Percentiles rank a stretch among this genome's conserved stretches.
phyloP scores from a whole-genome alignment of 208 protist species.

The Leishmania martiniquensis region DNA sequence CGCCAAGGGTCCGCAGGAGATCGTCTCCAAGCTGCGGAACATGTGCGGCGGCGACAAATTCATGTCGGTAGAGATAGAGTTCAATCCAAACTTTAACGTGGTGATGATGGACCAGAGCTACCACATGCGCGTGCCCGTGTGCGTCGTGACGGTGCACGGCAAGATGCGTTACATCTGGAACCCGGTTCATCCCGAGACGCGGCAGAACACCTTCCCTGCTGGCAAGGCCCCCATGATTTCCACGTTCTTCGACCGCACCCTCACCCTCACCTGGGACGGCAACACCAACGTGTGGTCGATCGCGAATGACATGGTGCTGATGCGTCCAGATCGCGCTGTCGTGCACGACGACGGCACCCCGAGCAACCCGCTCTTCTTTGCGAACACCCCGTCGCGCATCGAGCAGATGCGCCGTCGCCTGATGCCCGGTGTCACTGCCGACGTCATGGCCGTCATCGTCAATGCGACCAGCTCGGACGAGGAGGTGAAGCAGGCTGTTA shows the following conservation, averaged over 20 bases:
- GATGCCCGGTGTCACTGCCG: slow-evolving; percentile 41
- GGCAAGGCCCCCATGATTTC: slow-evolving; percentile 55
- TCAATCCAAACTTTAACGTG: slow-evolving; percentile 79
- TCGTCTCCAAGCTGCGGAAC: slow-evolving; percentile 39
- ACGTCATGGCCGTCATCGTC: slow-evolving; percentile 69
- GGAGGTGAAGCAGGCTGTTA: slow-evolving; percentile 40
- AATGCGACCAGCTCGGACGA: slow-evolving; percentile 42
- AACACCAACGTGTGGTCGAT: slow-evolving; percentile 48
- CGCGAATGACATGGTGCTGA: slow-evolving; percentile 83
- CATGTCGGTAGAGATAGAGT: slow-evolving; percentile 46
- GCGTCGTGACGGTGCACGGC: slow-evolving; percentile 81
- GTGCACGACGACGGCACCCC: slow-evolving; percentile 55
- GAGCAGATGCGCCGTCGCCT: slow-evolving; percentile 66
- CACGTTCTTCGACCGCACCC: slow-evolving; percentile 85
- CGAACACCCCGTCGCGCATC: slow-evolving; percentile 50
- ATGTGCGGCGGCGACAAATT: slow-evolving; percentile 52
- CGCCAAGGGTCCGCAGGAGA: slow-evolving; percentile 48
- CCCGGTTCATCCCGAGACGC: slow-evolving; percentile 37
- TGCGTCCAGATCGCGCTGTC: slow-evolving; percentile 74
- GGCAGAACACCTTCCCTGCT: slow-evolving; percentile 37
- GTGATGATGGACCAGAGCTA: slow-evolving; percentile 37
- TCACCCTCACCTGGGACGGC: slow-evolving; percentile 45
- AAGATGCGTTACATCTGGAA: slow-evolving; percentile 72
- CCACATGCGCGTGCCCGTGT: slow-evolving; percentile 64
- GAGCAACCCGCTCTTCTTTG: slow-evolving; percentile 73